Evolutionary conservation across 139 green algal genomes (phyloP).

Genomic region (Nannochloris sp.): DNA sequence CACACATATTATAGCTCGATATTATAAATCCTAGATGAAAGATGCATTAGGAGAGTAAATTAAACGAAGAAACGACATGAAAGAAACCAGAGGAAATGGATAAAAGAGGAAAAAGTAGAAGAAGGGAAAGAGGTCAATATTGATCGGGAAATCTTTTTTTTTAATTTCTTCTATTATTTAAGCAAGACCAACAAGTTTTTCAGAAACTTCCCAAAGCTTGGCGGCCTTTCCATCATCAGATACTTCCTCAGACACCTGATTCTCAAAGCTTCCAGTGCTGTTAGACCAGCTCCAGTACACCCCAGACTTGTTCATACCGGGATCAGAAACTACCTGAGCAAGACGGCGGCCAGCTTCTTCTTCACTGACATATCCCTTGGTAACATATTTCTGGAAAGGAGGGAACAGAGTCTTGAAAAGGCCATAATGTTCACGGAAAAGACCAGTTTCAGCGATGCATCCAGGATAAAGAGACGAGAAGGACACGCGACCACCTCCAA

Average conservation of each 20-base stretch:
- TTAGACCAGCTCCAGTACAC: conserved; percentile 83
- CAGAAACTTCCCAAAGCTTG: conserved; percentile 67
- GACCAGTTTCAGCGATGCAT: conserved; percentile 89
- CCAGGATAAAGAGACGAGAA: conserved; percentile 91
- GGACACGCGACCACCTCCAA: conserved; percentile 49
- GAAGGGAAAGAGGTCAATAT: too few species aligned
- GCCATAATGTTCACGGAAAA: conserved; percentile 83
- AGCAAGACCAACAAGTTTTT: conserved; percentile 69
- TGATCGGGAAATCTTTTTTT: neutral
- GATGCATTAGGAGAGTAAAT: too few species aligned
- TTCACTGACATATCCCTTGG: conserved; percentile 82
- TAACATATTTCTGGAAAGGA: conserved; percentile 92
- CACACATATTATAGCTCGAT: too few species aligned
- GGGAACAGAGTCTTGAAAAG: conserved; percentile 87
- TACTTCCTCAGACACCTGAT: conserved; percentile 45
- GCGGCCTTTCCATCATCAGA: conserved; percentile 61
- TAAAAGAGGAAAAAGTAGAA: too few species aligned
- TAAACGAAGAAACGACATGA: too few species aligned
- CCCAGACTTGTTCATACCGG: conserved; percentile 54
- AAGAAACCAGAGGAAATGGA: too few species aligned
- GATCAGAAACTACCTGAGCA: conserved; percentile 68
- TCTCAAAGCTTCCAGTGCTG: conserved; percentile 34
- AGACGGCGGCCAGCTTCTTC: conserved; percentile 82
- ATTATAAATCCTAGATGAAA: too few species aligned
- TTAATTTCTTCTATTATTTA: conserved; percentile 12